Conservation (phyloP, 108 stramenopile species). For the Mediolabrus comicus region DNA sequence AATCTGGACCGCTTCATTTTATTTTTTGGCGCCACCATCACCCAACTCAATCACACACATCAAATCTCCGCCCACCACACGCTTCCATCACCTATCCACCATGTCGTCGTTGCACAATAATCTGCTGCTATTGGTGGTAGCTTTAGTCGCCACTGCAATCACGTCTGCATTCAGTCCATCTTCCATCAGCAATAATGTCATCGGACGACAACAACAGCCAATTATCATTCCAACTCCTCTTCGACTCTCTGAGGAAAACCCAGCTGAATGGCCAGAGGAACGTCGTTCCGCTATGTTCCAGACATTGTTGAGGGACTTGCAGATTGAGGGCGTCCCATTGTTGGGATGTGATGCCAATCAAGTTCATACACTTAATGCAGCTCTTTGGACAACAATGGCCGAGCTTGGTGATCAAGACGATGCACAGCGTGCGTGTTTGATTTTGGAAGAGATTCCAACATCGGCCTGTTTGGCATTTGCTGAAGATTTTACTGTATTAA, state of each 20-base stretch:
- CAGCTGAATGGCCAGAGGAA: slow-evolving; percentile 52
- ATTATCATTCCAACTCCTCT: slow-evolving; percentile 8
- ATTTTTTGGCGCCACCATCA: no score
- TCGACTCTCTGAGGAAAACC: slow-evolving; percentile 13
- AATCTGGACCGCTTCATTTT: no score
- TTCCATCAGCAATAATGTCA: not conserved
- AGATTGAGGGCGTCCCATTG: slow-evolving; percentile 80
- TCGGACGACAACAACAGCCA: not conserved
- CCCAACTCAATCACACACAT: no score
- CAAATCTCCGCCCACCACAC: no score
- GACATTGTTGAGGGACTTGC: slow-evolving; percentile 67
- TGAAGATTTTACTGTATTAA: slow-evolving; percentile 66
- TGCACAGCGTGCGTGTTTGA: slow-evolving; percentile 56
- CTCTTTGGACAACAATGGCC: slow-evolving; percentile 83
- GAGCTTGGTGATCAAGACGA: slow-evolving; percentile 52
- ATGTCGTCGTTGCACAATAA: not conserved
- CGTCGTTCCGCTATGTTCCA: slow-evolving; percentile 65
- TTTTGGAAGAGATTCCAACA: slow-evolving; percentile 70
- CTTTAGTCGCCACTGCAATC: not conserved
- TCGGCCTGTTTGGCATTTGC: slow-evolving; percentile 61
- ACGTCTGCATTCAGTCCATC: not conserved
- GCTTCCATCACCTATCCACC: not conserved
- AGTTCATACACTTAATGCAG: slow-evolving; percentile 65
- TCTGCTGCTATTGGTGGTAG: no score
- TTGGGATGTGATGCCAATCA: slow-evolving; percentile 74